phyloP scores from a whole-genome alignment of 192 early-diverging fungal genomes.

The Coemansia sp. region DNA sequence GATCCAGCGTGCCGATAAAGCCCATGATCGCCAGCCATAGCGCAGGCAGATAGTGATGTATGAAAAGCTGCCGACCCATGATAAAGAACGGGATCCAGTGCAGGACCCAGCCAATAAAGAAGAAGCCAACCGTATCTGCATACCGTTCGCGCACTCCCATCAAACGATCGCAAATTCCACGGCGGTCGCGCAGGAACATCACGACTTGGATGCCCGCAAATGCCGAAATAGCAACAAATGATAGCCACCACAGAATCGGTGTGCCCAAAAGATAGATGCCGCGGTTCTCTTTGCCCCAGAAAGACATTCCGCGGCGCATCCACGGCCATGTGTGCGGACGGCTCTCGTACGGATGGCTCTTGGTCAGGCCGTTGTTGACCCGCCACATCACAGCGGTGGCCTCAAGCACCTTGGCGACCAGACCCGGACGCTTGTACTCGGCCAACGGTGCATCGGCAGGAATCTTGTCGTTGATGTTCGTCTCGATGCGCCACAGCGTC shows the following conservation, averaged over 20 bases:
- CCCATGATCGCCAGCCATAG: constrained; percentile 83
- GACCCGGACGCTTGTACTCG: constrained; percentile 64
- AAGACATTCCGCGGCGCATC: constrained; percentile 82
- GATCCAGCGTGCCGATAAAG: constrained; percentile 70
- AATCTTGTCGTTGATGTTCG: constrained; percentile 59
- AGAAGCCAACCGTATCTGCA: constrained; percentile 62
- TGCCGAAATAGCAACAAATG: constrained; percentile 57
- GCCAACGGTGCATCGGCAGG: constrained; percentile 59
- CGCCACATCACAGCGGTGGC: constrained; percentile 85
- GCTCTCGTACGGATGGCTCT: constrained; percentile 92
- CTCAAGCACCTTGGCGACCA: constrained; percentile 87
- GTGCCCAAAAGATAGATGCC: constrained; percentile 93
- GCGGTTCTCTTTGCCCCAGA: constrained; percentile 69
- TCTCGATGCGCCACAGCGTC: constrained; percentile 81
- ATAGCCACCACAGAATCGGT: constrained; percentile 79
- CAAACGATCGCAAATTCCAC: constrained; percentile 49
- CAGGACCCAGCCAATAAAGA: constrained; percentile 72
- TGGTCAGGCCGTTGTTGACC: constrained; percentile 83
- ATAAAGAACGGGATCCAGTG: constrained; percentile 90
- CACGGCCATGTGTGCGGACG: constrained; percentile 84
- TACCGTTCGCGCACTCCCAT: constrained; percentile 53
- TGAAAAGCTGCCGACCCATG: constrained; percentile 86
- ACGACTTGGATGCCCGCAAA: constrained; percentile 62
- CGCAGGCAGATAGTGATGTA: constrained; percentile 95
- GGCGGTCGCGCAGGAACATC: constrained; percentile 59